phyloP scores from a whole-genome alignment of 2,329 filamentous ascomycete species.

The Xylaria multiplex region DNA sequence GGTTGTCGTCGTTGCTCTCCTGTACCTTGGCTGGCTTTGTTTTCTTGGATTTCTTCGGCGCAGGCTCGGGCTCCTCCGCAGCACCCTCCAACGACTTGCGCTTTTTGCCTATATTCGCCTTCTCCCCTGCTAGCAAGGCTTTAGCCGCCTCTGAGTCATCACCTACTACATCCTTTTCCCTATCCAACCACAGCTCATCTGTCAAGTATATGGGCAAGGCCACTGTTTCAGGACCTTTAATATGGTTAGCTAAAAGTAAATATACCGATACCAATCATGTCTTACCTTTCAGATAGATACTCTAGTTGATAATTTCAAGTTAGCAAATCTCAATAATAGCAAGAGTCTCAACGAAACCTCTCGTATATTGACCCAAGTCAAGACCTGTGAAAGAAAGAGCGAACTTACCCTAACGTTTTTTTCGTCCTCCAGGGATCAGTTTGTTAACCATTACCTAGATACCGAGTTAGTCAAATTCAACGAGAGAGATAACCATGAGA shows the following conservation, averaged over 20 bases:
- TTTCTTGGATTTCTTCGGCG: conserved; percentile 59
- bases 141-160: conserved; percentile 60
- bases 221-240: conserved; percentile 77
- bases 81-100: conserved; percentile 60
- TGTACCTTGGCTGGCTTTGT: conserved; percentile 46
- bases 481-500: neutral
- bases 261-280: neutral
- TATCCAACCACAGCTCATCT: conserved; percentile 88
- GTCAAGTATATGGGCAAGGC: conserved; percentile 95
- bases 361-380: neutral
- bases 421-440: conserved; percentile 87
- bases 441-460: conserved; percentile 75
- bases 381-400: neutral
- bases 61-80: conserved; percentile 50
- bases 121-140: conserved; percentile 50
- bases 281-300: conserved; percentile 79
- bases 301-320: conserved; percentile 46
- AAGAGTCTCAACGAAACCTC: neutral
- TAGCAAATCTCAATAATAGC: conserved; percentile 12
- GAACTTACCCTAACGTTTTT: conserved; percentile 46
- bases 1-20: conserved; percentile 61
- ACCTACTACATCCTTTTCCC: conserved; percentile 75
- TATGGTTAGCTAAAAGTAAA: conserved; percentile 22
- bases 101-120: conserved; percentile 73
- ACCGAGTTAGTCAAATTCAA: conserved; percentile 56